Percentiles rank a stretch among this genome's conserved stretches.
Conservation (phyloP, 2,329 filamentous ascomycete species). For the Aspergillus ochraceoroseus region DNA sequence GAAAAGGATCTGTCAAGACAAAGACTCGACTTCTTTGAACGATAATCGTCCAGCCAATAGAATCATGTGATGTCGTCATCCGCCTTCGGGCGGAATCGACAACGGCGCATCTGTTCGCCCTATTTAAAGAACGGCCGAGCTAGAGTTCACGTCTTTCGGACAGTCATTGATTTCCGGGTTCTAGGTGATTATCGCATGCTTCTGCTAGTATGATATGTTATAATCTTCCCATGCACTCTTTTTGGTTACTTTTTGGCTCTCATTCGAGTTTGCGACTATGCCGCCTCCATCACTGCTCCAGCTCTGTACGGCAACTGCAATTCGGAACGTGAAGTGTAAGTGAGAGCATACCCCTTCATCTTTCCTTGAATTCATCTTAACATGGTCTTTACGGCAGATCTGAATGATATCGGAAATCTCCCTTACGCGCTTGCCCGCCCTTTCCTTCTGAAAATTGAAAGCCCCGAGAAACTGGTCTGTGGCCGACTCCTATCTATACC, state of each 20-base stretch:
- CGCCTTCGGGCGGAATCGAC: slow-evolving; percentile 12
- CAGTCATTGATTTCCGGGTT: slow-evolving; percentile 2
- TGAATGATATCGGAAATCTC: slow-evolving; percentile 67
- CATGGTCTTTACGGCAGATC: slow-evolving; percentile 34
- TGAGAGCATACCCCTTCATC: not conserved
- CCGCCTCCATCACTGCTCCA: slow-evolving; percentile 34
- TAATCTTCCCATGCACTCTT: slow-evolving; percentile 15
- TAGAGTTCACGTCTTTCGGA: slow-evolving; percentile 4
- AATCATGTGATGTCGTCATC: slow-evolving; percentile 24
- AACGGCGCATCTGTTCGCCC: slow-evolving; percentile 4
- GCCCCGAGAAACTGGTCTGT: slow-evolving; percentile 65
- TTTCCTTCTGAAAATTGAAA: slow-evolving; percentile 67
- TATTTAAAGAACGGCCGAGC: slow-evolving; percentile 5
- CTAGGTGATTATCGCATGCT: slow-evolving; percentile 9
- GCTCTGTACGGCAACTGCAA: slow-evolving; percentile 34
- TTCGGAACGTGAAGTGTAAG: slow-evolving; percentile 39
- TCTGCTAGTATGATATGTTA: slow-evolving; percentile 14
- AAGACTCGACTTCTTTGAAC: not conserved
- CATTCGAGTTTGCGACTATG: slow-evolving; percentile 25
- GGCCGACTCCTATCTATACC: not conserved
- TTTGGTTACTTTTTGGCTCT: slow-evolving; percentile 19
- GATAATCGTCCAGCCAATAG: not conserved
- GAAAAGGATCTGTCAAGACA: too few species aligned
- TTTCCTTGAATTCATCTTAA: not conserved
- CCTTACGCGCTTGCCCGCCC: slow-evolving; percentile 62